Base-by-base conservation (phyloP, 352 stramenopile species). In the Aphanomyces invadans region DNA sequence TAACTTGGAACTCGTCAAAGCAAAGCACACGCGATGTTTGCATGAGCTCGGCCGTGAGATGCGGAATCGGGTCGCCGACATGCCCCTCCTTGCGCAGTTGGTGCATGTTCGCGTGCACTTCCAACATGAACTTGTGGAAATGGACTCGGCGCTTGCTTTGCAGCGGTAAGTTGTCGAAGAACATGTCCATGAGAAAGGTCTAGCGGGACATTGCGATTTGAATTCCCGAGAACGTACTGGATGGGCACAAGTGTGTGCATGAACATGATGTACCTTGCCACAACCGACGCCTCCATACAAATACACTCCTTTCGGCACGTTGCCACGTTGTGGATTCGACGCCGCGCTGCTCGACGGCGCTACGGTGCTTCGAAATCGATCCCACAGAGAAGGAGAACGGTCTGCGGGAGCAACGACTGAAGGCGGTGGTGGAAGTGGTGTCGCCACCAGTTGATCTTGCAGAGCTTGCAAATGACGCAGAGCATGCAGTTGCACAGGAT, bases 1-100 rank as follows among this genome's bases (percentile, higher is more conserved):
- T 98, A 33, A 97, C 90, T 78, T 99, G 95, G 66, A 99, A 98
- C 81, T 99, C 97, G 74, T 99, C 97, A 71, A 99, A 97, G 79
- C 94, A 98, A 4, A 99, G 76, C 31, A 99, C 69, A 69, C 89
- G 95, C 29, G 86, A 87, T 65, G 91, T 82, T 44, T 77, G 31
- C 31, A 96, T 74, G 7, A 99, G 65, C 57, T 97, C 80, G 54
- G 87, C 70, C 10, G 88, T 84, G 55, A 99, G 86, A 59, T 88
- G 78, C 63, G 83, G 81, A 53, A 93, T 92, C 19, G 83, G 80
- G 62, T 93, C 85, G 42, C 88, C 76, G 48, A 69, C 46, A 54
- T 89, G 77, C 10, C 94, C 81, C 69, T 91, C 60, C 69, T 97
- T 81, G 59, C 97, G 96, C 62, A 98, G 70, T 62, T 82, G 57